These are phyloP conservation scores for Septoria linicola DNA, from an alignment of 2,329 filamentous ascomycete species.

Conservation along the genomic window DNA sequence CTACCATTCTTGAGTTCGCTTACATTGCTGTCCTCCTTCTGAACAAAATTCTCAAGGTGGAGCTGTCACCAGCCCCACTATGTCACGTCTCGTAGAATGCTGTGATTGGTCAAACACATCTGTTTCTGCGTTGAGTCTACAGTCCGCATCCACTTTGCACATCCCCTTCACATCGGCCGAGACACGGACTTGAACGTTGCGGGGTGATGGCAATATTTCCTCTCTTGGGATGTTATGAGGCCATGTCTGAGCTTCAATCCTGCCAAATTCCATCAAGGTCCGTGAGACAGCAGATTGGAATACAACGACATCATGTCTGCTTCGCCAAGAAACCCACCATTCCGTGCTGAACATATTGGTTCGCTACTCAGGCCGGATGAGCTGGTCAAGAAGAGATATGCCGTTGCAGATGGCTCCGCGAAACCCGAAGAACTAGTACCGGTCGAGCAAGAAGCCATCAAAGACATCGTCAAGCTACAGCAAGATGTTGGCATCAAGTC, in stretches of 20 bases:
- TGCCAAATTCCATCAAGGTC: slow-evolving; percentile 58
- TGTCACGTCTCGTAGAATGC: no score
- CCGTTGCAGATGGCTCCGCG: slow-evolving; percentile 41
- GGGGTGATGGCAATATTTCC: background rate
- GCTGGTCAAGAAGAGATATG: slow-evolving; percentile 59
- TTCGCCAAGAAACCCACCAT: slow-evolving; percentile 52
- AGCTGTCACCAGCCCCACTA: no score
- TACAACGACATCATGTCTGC: slow-evolving; percentile 42
- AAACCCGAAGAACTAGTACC: slow-evolving; percentile 31
- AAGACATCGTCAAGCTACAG: slow-evolving; percentile 37
- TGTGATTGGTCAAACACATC: background rate
- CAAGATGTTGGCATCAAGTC: slow-evolving; percentile 36
- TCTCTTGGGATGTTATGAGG: slow-evolving; percentile 34
- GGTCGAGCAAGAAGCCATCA: slow-evolving; percentile 36
- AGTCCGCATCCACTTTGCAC: background rate
- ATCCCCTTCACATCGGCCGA: background rate
- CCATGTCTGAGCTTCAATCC: slow-evolving; percentile 34
- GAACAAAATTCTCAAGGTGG: no score
- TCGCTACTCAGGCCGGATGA: slow-evolving; percentile 65
- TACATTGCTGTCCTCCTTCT: no score
- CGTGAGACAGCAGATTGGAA: background rate
- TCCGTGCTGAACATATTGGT: slow-evolving; percentile 70
- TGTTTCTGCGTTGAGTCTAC: background rate
- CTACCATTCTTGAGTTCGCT: no score
- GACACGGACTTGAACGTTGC: background rate